Base-by-base conservation (phyloP, 1,284 basidiomycete genomes). In the Moesziomyces antarcticus region DNA sequence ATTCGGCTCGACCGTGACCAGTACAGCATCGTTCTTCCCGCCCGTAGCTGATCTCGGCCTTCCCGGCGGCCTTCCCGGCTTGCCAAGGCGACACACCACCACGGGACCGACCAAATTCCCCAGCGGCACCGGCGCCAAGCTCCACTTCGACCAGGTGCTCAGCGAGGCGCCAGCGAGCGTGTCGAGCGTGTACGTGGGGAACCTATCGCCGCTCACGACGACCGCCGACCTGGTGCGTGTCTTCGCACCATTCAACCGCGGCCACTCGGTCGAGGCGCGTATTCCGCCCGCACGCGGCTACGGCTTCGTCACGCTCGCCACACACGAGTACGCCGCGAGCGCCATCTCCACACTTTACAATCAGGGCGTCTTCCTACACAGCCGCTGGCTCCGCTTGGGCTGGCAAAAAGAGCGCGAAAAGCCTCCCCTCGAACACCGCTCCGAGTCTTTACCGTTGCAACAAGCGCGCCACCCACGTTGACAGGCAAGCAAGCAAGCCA, bases 271-370 rank as follows among this genome's bases (percentile, higher is more conserved):
- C 75, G 96, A 99, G 86, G 94, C 98, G 83, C 91, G 96, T 73
- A 69, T 73, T 7, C 72, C 75, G 85, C 90, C 94, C 60, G 96
- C 98, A 86, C 91, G 94, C 66, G 96, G 96, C 33, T 98, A 98
- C 84, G 96, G 96, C 0, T 99, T 99, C 83, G 94, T 98, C 84
- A 98, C 97, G 86, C 89, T 98, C 60, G 95, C 97, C 85, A 94
- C 93, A 47, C 96, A 98, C 85, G 94, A 97, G 84, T 94, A 97
- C 82, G 96, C 96, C 53, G 94, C 96, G 13, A 91, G 93, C 89
- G 96, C 96, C 27, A 98, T 99, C 81, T 91, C 94, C 69, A 92
- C 96, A 82, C 87, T 98, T 56, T 51, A 48, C 42, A 62, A 53
- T 37, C 93, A 95, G 85, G 94, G 95, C 56, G 92, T 93, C 85